Evolutionary conservation across 495 filamentous ascomycete genomes (phyloP).

Genomic region (Bacidia gigantensis): DNA sequence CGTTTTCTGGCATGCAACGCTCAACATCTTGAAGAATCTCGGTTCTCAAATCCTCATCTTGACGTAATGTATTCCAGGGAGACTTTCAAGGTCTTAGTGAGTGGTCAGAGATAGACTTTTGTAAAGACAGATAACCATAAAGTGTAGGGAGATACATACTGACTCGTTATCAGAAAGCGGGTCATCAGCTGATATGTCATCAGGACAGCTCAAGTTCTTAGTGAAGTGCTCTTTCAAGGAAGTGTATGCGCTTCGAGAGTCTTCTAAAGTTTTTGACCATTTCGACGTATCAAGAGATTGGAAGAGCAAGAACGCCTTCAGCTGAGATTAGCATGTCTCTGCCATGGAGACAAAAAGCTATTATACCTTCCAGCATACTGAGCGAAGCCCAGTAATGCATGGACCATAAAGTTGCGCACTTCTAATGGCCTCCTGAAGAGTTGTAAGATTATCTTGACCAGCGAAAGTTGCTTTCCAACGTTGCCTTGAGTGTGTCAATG

Average conservation of each 20-base stretch:
- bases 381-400: conserved; percentile 62
- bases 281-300: conserved; percentile 47
- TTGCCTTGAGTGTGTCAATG: background rate
- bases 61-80: conserved; percentile 72
- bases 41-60: conserved; percentile 67
- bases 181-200: conserved; percentile 61
- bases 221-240: conserved; percentile 61
- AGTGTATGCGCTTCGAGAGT: conserved; percentile 60
- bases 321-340: conserved; percentile 8
- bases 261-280: conserved; percentile 54
- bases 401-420: conserved; percentile 40
- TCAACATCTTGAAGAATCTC: conserved; percentile 97
- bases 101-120: conserved; percentile 20
- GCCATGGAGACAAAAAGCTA: background rate
- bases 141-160: conserved; percentile 42
- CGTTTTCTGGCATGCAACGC: conserved; percentile 80
- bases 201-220: conserved; percentile 65
- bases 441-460: conserved; percentile 42
- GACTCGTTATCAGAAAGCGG: conserved; percentile 76
- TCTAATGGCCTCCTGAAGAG: conserved; percentile 53
- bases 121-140: conserved; percentile 5
- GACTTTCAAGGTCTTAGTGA: conserved; percentile 48
- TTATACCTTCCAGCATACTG: conserved; percentile 83
- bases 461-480: conserved; percentile 56
- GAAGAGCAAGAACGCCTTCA: conserved; percentile 69